Base-by-base conservation (phyloP, 192 early-diverging fungal species). In the Coemansia sp. region DNA sequence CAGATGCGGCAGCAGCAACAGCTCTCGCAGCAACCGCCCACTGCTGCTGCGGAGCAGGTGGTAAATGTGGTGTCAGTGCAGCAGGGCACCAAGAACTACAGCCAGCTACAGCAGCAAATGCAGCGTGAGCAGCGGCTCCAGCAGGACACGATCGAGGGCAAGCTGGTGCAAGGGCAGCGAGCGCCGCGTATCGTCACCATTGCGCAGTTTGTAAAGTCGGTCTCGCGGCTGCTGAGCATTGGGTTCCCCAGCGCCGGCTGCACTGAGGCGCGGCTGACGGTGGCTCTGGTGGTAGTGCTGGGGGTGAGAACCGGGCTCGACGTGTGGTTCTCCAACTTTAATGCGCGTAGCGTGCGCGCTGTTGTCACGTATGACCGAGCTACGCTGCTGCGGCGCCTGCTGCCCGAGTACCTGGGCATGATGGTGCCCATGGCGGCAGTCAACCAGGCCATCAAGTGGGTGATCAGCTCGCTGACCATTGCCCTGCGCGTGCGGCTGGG, bases 391-490 rank as follows among this genome's bases (percentile, higher is more conserved):
- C 74, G 74, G 20, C 66, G 78, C 22, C 69, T 84, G 66, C 68
- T 84, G 73, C 78, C 78, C 29, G 83, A 84, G 70, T 84, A 84
- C 62, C 63, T 84, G 62, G 75, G 61, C 12, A 84, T 84, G 83
- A 72, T 76, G 68, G 43, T 80, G 62, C 78, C 83, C 1, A 80
- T 84, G 78, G 78, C 83, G 0, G 83, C 70, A 0, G 69, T 84
- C 60, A 84, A 84, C 71, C 83, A 84, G 72, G 72, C 78, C 10
- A 84, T 84, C 67, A 84, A 84, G 68, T 84, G 83, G 83, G 67
- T 72, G 15, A 79, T 84, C 49, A 65, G 72, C 65, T 84, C 78
- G 60, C 72, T 84, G 41, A 80, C 83, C 22, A 80, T 80, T 67
- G 77, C 83, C 0, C 68, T 85, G 66, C 74, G 83, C 3, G 78